Conservation (phyloP, 2,329 filamentous ascomycete genomes). For the Rhynchosporium graminicola region DNA sequence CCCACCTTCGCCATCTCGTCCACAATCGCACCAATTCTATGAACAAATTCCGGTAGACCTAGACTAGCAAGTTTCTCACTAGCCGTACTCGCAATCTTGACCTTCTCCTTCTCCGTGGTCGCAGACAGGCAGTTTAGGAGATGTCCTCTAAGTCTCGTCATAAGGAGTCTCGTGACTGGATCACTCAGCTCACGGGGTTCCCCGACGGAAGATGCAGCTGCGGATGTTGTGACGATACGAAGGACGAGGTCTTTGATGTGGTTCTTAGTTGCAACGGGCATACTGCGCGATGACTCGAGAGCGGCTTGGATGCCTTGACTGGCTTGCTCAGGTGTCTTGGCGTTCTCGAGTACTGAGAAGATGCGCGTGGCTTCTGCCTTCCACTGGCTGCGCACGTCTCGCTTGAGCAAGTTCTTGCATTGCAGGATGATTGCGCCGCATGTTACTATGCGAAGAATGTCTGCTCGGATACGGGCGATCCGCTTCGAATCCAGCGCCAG, state of each 20-base stretch:
- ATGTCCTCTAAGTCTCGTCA: conserved; percentile 67
- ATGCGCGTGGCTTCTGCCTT: conserved; percentile 73
- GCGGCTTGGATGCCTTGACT: conserved; percentile 63
- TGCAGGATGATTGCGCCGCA: conserved; percentile 75
- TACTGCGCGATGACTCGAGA: conserved; percentile 62
- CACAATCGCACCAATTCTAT: conserved; percentile 67
- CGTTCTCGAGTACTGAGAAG: conserved; percentile 65
- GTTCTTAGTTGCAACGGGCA: conserved; percentile 62
- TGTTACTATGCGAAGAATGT: conserved; percentile 67
- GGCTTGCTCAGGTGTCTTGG: conserved; percentile 49
- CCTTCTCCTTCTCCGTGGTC: conserved; percentile 67
- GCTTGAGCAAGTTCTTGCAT: conserved; percentile 80
- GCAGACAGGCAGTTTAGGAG: conserved; percentile 65
- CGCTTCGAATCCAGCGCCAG: conserved; percentile 68
- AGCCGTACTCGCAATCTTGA: conserved; percentile 67
- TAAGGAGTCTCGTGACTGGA: conserved; percentile 64
- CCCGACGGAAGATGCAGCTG: conserved; percentile 20
- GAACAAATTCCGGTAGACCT: conserved; percentile 73
- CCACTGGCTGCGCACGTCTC: conserved; percentile 77
- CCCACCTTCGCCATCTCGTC: conserved; percentile 67
- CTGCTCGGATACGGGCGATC: conserved; percentile 56
- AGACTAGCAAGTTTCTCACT: conserved; percentile 69
- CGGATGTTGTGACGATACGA: conserved; percentile 50
- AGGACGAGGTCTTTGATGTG: conserved; percentile 60
- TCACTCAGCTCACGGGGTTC: conserved; percentile 47